These are phyloP conservation scores for Powellomyces hirtus DNA, from an alignment of 192 early-diverging fungal species.

Conservation along the genomic window DNA sequence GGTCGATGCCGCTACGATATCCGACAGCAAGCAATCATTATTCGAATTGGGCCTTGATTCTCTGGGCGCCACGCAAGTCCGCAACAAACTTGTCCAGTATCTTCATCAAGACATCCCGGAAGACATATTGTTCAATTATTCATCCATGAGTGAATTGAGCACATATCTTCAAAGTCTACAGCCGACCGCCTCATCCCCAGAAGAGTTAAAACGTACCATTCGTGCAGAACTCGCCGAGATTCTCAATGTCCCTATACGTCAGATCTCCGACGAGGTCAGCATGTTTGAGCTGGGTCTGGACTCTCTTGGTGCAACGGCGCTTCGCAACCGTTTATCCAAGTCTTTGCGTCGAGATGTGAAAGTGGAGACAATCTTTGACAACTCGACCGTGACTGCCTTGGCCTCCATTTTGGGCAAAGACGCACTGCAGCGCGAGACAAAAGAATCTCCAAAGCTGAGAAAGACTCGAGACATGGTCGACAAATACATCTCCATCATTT, in stretches of 20 bases:
- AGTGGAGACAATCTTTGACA: not conserved
- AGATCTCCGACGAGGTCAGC: not conserved
- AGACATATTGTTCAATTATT: slow-evolving; percentile 8
- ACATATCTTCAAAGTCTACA: not conserved
- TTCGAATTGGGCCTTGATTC: slow-evolving; percentile 18
- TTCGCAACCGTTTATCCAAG: slow-evolving; percentile 8
- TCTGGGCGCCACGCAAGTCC: slow-evolving; percentile 11
- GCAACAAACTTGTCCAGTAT: slow-evolving; percentile 3
- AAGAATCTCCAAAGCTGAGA: not conserved
- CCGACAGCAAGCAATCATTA: not conserved
- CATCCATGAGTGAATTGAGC: not conserved
- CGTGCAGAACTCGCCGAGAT: not conserved
- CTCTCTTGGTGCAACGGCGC: slow-evolving; percentile 14
- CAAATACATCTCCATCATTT: not conserved
- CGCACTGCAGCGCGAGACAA: not conserved
- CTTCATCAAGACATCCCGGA: not conserved
- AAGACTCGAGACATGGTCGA: not conserved
- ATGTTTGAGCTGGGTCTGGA: slow-evolving; percentile 19
- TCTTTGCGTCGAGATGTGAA: not conserved
- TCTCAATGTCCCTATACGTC: not conserved
- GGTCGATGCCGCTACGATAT: not conserved
- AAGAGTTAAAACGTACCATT: not conserved
- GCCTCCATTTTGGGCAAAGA: not conserved
- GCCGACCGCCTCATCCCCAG: not conserved
- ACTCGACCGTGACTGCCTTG: not conserved